Conservation (phyloP, 176 grass and related monocot genomes). For the Stipa capillata region DNA sequence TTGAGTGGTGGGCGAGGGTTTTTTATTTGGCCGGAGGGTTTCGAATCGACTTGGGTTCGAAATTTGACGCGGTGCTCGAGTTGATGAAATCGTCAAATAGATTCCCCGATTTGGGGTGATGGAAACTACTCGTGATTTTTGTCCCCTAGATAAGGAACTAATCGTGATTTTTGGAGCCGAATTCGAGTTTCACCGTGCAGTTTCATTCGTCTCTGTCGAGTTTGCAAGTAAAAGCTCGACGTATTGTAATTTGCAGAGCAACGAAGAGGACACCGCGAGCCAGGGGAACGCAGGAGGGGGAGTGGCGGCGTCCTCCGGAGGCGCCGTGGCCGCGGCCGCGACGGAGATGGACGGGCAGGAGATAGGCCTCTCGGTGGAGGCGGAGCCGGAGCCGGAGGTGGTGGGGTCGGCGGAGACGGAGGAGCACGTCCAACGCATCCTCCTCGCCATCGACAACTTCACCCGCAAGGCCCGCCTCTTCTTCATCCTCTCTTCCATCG, state of each 20-base stretch:
- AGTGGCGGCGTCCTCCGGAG: neutral
- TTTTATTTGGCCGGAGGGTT: neutral
- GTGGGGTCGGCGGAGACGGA: slow-evolving; percentile 55
- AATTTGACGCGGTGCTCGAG: neutral
- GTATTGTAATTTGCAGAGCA: slow-evolving; percentile 3
- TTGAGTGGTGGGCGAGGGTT: neutral
- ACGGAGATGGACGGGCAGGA: neutral
- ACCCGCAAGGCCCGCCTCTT: slow-evolving; percentile 52
- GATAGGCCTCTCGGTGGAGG: neutral
- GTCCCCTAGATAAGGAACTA: too few relatives aligned
- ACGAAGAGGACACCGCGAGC: slow-evolving; percentile 25
- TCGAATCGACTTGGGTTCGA: neutral
- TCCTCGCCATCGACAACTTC: slow-evolving; percentile 71
- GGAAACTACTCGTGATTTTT: neutral
- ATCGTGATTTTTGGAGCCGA: neutral
- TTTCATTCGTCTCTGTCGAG: neutral
- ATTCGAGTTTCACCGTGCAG: neutral
- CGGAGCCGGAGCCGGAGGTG: slow-evolving; percentile 14
- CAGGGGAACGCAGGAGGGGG: slow-evolving; percentile 25
- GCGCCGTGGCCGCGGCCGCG: neutral
- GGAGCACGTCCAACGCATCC: slow-evolving; percentile 63
- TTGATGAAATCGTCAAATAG: neutral
- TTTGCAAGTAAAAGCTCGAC: neutral
- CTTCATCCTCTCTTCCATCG: neutral
- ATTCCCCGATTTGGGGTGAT: neutral